These are phyloP conservation scores for Solanum pennellii DNA, from an alignment of 257 asterid species.

Conservation along the genomic window DNA sequence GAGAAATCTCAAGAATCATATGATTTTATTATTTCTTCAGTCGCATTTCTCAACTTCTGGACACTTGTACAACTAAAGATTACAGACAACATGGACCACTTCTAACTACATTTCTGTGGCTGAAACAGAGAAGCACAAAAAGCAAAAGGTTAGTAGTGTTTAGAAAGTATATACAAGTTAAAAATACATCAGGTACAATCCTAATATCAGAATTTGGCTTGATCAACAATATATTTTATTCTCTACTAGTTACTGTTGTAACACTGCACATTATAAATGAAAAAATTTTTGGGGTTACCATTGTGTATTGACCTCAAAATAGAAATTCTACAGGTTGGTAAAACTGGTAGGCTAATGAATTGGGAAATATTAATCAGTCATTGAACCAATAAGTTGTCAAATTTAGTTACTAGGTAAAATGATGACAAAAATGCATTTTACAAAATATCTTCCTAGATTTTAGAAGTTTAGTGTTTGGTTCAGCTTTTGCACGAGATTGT, in stretches of 20 bases:
- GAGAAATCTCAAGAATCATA: not conserved
- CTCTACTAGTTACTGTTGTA: not conserved
- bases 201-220: not conserved
- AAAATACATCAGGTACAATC: not conserved
- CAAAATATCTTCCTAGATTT: conserved; percentile 65
- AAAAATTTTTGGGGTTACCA: not conserved
- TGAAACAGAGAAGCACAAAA: not conserved
- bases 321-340: not conserved
- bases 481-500: conserved; percentile 91
- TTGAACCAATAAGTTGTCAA: not conserved
- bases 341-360: not conserved
- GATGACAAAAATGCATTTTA: not conserved
- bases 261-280: not conserved
- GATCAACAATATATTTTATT: not conserved
- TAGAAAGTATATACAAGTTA: not conserved
- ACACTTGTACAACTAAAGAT: not conserved
- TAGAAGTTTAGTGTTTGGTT: conserved; percentile 56
- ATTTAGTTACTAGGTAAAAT: not conserved
- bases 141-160: not conserved
- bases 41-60: not conserved
- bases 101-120: not conserved
- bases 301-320: not conserved
- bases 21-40: not conserved
- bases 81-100: not conserved
- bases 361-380: not conserved